Evolutionary conservation across 495 filamentous ascomycete species (phyloP).

Genomic region (Penicillium manginii): DNA sequence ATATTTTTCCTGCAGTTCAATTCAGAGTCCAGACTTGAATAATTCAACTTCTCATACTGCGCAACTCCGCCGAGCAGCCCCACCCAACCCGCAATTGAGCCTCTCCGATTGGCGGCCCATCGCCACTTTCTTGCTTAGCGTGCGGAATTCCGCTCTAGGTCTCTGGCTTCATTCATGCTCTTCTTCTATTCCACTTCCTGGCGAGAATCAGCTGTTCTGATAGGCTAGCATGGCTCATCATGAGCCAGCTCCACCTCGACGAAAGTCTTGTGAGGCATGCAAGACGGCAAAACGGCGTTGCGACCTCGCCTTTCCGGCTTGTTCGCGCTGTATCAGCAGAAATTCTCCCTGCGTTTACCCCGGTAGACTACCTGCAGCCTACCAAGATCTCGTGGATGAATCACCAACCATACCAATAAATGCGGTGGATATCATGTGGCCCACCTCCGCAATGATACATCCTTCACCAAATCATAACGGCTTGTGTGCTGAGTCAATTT

Average conservation of each 20-base stretch:
- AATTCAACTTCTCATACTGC: conserved; percentile 5
- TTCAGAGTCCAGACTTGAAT: too few species aligned
- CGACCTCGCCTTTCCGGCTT: conserved; percentile 50
- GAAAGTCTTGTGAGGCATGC: conserved; percentile 57
- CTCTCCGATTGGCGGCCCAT: conserved; percentile 8
- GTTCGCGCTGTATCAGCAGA: conserved; percentile 49
- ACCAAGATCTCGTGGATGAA: conserved; percentile 4
- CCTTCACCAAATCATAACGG: not conserved
- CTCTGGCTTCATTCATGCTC: not conserved
- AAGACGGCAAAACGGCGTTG: conserved; percentile 57
- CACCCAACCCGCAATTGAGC: not conserved
- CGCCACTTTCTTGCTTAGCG: conserved; percentile 16
- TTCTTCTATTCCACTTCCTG: not conserved
- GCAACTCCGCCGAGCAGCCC: conserved; percentile 20
- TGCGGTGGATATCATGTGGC: not conserved
- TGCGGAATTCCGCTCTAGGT: conserved; percentile 37
- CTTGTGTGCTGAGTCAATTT: not conserved
- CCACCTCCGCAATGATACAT: not conserved
- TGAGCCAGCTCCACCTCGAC: conserved; percentile 40
- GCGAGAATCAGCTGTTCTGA: not conserved
- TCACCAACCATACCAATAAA: too few species aligned
- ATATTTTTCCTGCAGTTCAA: too few species aligned
- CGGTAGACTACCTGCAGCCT: conserved; percentile 19
- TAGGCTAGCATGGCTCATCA: conserved; percentile 1
- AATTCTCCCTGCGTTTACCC: conserved; percentile 50